Conservation (phyloP, 495 filamentous ascomycete genomes). For the Trichoderma parareesei region DNA sequence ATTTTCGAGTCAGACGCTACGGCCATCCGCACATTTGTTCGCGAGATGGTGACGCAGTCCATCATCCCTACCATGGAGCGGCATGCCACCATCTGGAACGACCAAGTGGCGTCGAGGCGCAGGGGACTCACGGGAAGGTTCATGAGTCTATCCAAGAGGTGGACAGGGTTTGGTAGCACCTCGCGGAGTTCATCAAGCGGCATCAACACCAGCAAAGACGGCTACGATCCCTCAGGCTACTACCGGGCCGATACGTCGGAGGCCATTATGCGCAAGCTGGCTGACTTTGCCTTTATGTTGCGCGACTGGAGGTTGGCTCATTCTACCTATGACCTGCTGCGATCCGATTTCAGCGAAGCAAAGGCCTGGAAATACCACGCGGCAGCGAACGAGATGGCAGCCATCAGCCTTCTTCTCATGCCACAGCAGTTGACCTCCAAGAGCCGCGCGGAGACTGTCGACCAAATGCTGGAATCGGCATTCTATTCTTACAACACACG, state of each 20-base stretch:
- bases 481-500: conserved; percentile 87
- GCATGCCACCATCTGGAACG: conserved; percentile 84
- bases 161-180: conserved; percentile 62
- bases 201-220: conserved; percentile 39
- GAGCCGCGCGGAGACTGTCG: conserved; percentile 66
- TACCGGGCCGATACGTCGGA: conserved; percentile 80
- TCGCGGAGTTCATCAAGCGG: conserved; percentile 36
- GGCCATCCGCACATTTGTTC: conserved; percentile 76
- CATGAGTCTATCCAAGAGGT: conserved; percentile 83
- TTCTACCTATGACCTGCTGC: conserved; percentile 80
- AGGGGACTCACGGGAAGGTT: conserved; percentile 83
- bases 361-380: conserved; percentile 97
- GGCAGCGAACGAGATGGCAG: conserved; percentile 86
- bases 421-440: conserved; percentile 62
- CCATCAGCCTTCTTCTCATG: conserved; percentile 69
- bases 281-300: conserved; percentile 93
- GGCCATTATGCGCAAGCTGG: conserved; percentile 85
- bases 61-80: conserved; percentile 94
- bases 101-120: conserved; percentile 86
- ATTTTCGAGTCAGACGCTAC: conserved; percentile 88
- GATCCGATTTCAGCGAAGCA: conserved; percentile 82
- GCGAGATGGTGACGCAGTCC: conserved; percentile 88
- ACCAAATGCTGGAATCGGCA: conserved; percentile 78
- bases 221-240: conserved; percentile 76
- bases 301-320: conserved; percentile 91